Evolutionary conservation across 208 protist genomes (phyloP), one percentile per base, ranked within the genome.

Genomic region (Leptomonas seymouri): DNA sequence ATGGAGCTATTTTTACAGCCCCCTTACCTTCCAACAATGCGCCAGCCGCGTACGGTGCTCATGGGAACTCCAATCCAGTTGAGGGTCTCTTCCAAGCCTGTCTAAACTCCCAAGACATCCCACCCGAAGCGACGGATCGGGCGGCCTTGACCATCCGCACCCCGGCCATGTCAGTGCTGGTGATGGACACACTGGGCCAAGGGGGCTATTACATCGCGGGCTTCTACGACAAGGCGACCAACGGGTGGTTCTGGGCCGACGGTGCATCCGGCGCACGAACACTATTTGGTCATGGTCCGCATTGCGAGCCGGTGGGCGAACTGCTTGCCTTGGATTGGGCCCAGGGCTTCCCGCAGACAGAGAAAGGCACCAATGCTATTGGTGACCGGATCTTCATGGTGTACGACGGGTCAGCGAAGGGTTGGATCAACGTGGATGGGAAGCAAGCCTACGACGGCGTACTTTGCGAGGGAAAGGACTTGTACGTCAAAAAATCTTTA

Each of bases 221-320:
- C 11, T 55, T 55, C 60, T 65, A 55, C 46, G 46, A 65, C 31
- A n/a, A 2, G 0, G 31, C 45, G 2, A 21, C 46, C 0, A 20
- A 65, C 20, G 44, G 46, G 7, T 65, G 60, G 60, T 65, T 30
- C 21, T 65, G 60, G 60, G 55, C 3, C 44, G 60, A 65, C 46
- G 46, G 60, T 3, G 1, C 39, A 1, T 55, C 44, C 14, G 31
- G 31, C 16, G 53, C 46, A n/a, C 18, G n/a, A 21, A 65, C 46
- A 12, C 44, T 31, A 31, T 55, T 55, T 30, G 60, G 60, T 3
- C n/a, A n/a, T 6, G 60, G 60, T 27, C 27, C 60, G 20, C 16
- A n/a, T 4, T 55, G 21, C 31, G 31, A 15, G 5, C 2, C 44
- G 15, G 44, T 63, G 18, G 55, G 44, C 60, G 20, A 46, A 18